Conservation (phyloP, 73 alveolate species). For the Symbiodinium pilosum region DNA sequence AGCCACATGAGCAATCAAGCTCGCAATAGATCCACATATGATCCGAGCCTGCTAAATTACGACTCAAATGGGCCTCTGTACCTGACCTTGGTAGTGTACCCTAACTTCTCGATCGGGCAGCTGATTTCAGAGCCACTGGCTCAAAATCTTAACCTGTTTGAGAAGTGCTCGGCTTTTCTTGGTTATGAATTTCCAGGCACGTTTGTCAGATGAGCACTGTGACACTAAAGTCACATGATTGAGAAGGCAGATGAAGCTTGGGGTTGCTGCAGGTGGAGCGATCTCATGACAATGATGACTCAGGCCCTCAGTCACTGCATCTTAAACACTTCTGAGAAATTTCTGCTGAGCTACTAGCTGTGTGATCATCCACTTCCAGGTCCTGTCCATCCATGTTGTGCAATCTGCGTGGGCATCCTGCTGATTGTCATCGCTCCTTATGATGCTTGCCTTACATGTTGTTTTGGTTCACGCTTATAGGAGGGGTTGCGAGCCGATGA, state of each 20-base stretch:
- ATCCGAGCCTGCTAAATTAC: too few relatives aligned
- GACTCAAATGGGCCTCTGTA: too few relatives aligned
- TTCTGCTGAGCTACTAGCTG: too few relatives aligned
- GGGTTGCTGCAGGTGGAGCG: slow-evolving; percentile 14
- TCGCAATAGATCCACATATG: too few relatives aligned
- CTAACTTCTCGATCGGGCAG: too few relatives aligned
- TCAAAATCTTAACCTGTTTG: neutral
- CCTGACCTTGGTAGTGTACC: too few relatives aligned
- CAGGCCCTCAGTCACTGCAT: neutral
- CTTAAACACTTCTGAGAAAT: neutral
- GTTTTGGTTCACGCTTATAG: too few relatives aligned
- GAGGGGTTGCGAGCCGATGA: too few relatives aligned
- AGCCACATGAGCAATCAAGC: too few relatives aligned
- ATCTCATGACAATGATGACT: neutral
- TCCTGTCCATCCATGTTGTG: slow-evolving; percentile 9
- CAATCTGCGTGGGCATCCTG: slow-evolving; percentile 12
- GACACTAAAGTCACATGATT: neutral
- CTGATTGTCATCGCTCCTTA: slow-evolving; percentile 30
- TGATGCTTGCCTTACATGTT: neutral
- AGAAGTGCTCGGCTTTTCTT: neutral
- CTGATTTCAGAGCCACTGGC: too few relatives aligned
- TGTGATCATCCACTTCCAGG: too few relatives aligned
- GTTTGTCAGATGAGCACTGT: neutral
- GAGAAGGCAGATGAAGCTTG: neutral
- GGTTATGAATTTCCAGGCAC: neutral